These are phyloP conservation scores for Cladosporium velox DNA, from an alignment of 2,329 filamentous ascomycete species.

Conservation along the genomic window DNA sequence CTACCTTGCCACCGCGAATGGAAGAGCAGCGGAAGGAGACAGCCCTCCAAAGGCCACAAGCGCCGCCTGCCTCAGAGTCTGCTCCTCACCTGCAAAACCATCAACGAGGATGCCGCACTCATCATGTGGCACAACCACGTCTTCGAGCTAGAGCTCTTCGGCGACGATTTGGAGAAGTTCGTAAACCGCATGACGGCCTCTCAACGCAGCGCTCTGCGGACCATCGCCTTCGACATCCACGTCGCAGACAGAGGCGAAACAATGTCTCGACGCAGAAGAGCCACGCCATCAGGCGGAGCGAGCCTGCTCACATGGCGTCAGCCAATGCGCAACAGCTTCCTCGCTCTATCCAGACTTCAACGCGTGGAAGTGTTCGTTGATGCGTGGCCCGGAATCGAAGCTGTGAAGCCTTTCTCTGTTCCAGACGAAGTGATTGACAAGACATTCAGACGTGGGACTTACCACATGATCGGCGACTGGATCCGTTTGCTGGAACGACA, in stretches of 20 bases:
- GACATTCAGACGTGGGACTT: neutral
- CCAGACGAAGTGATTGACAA: no score
- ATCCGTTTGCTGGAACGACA: neutral
- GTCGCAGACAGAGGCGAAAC: neutral
- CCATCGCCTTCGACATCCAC: neutral
- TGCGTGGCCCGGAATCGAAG: neutral
- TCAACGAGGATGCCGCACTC: neutral
- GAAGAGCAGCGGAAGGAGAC: neutral
- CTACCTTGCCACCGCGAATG: neutral
- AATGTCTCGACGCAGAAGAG: neutral
- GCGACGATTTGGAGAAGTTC: neutral
- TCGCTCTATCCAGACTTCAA: neutral
- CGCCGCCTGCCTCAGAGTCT: neutral
- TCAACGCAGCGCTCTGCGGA: neutral
- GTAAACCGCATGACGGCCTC: neutral
- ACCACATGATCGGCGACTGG: neutral
- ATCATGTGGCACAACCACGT: neutral
- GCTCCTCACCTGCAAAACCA: neutral
- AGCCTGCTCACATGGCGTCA: neutral
- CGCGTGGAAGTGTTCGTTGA: neutral
- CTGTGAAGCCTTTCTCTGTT: neutral
- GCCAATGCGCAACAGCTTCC: neutral
- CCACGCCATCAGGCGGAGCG: neutral
- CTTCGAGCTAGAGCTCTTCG: neutral
- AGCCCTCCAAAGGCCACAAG: neutral